Conservation (phyloP, 75 land plant genomes). For the Cunninghamia lanceolata region DNA sequence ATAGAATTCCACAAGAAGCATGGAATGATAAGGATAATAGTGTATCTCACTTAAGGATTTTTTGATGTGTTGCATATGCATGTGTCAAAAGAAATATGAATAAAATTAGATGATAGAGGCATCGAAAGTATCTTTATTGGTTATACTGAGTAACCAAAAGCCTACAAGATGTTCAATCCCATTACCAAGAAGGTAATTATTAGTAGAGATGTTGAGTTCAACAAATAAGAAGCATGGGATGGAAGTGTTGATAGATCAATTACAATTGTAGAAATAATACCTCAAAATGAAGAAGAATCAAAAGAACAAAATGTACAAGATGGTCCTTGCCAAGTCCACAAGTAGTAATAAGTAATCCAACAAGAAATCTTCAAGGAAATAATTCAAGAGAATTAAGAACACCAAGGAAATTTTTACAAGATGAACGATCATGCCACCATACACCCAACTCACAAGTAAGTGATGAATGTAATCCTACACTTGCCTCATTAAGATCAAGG, state of each 20-base stretch:
- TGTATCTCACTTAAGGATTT: no score
- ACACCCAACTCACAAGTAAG: no score
- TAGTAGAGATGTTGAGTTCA: constrained; percentile 33
- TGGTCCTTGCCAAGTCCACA: background rate
- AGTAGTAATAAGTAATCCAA: background rate
- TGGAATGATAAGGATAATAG: background rate
- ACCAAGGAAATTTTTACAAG: no score
- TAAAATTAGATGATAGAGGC: no score
- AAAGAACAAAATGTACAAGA: background rate
- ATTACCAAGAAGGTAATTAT: no score
- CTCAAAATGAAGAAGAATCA: background rate
- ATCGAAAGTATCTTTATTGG: constrained; percentile 13
- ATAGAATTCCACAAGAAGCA: background rate
- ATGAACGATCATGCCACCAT: background rate
- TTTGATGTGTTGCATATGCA: no score
- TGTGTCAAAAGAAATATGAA: background rate
- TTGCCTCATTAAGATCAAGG: no score
- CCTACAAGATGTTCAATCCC: constrained; percentile 13
- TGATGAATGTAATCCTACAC: no score
- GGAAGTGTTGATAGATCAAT: background rate
- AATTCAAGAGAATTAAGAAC: background rate
- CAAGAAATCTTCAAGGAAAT: background rate
- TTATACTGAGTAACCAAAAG: constrained; percentile 22
- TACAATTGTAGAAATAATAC: background rate
- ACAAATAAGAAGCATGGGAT: constrained; percentile 12